Evolutionary conservation across 495 filamentous ascomycete genomes (phyloP).

Genomic region (Venustampulla echinocandica): DNA sequence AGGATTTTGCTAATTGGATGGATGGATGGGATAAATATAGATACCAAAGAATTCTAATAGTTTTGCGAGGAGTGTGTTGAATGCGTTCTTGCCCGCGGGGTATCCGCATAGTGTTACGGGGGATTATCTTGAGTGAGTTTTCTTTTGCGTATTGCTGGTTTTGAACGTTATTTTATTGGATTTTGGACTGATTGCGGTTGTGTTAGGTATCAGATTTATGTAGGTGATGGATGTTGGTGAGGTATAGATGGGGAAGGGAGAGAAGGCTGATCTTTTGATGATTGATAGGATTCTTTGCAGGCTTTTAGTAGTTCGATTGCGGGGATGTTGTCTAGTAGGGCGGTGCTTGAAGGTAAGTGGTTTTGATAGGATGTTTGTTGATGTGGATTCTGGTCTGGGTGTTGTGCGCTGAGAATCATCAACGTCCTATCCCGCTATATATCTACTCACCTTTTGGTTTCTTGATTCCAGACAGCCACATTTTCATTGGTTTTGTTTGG

Average conservation of each 20-base stretch:
- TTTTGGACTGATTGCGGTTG: not conserved
- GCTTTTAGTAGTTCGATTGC: conserved; percentile 94
- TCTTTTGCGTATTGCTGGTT: too few species aligned
- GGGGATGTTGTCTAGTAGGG: conserved; percentile 75
- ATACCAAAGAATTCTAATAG: conserved; percentile 13
- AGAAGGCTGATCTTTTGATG: not conserved
- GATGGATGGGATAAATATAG: conserved; percentile 1
- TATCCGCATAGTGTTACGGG: conserved; percentile 85
- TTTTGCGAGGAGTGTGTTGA: conserved; percentile 33
- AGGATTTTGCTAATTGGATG: not conserved
- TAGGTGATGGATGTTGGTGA: conserved; percentile 21
- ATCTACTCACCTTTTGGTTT: not conserved
- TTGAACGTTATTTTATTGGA: conserved; percentile 9
- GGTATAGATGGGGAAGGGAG: not conserved
- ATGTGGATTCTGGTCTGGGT: not conserved
- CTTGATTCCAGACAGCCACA: not conserved
- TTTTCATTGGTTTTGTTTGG: not conserved
- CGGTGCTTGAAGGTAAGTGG: conserved; percentile 69
- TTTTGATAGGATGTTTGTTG: conserved; percentile 1
- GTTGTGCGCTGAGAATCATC: not conserved
- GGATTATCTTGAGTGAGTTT: conserved; percentile 79
- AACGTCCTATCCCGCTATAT: not conserved
- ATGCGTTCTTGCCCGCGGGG: conserved; percentile 84
- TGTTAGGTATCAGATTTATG: conserved; percentile 67
- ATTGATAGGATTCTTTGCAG: conserved; percentile 78